These are phyloP conservation scores for Lentinula sp. DNA, from an alignment of 768 basidiomycete genomes.

Conservation along the genomic window DNA sequence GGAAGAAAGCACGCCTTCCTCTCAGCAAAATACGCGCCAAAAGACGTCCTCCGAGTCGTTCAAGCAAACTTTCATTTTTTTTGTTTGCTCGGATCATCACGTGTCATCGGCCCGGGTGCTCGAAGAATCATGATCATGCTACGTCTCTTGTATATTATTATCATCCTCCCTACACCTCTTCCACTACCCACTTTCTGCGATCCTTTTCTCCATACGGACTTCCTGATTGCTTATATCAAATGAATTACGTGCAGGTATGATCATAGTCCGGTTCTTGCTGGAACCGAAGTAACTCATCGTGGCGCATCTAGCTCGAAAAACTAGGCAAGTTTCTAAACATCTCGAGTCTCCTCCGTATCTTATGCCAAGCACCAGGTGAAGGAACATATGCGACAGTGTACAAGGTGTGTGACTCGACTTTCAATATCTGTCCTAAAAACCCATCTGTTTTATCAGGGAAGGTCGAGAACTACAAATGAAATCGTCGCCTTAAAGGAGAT, in stretches of 20 bases:
- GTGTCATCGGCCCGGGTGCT: no score
- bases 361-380: slow-evolving; percentile 66
- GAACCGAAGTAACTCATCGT: neutral
- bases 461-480: slow-evolving; percentile 96
- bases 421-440: slow-evolving; percentile 2
- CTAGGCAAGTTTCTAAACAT: slow-evolving; percentile 42
- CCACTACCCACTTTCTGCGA: neutral
- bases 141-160: neutral
- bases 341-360: slow-evolving; percentile 17
- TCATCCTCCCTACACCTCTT: neutral
- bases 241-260: slow-evolving; percentile 53
- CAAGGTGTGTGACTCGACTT: slow-evolving; percentile 52
- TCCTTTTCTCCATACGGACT: neutral
- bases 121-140: no score
- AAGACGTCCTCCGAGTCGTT: neutral
- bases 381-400: slow-evolving; percentile 97
- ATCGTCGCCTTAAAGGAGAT: slow-evolving; percentile 99
- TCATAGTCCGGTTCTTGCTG: neutral
- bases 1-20: neutral
- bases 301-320: slow-evolving; percentile 71
- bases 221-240: slow-evolving; percentile 10
- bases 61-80: no score
- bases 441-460: slow-evolving; percentile 48
- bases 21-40: neutral
- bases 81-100: no score